A percentile compares a stretch with the other conserved stretches of the same genome.
These are phyloP conservation scores for Gossypium thurberi DNA, from an alignment of 345 rosid species.

Conservation along the genomic window DNA sequence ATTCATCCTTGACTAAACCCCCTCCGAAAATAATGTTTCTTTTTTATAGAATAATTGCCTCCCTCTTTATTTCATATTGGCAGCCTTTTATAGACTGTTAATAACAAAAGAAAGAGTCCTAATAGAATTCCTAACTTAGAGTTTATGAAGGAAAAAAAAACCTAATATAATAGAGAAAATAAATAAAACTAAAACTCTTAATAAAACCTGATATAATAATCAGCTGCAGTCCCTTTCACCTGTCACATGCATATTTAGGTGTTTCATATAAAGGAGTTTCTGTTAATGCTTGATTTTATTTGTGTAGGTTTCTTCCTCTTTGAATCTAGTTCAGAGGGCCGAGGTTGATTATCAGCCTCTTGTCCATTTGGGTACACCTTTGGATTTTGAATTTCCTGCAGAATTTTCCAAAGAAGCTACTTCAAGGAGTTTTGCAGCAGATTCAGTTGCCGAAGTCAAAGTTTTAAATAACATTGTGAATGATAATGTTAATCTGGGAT, in stretches of 20 bases:
- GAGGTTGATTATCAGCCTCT: conserved; percentile 20
- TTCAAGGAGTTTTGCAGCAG: conserved; percentile 15
- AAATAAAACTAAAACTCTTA: too few relatives aligned
- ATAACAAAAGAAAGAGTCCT: too few relatives aligned
- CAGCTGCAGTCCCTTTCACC: not conserved
- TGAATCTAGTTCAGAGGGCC: conserved; percentile 23
- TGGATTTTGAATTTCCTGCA: conserved; percentile 32
- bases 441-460: conserved; percentile 21
- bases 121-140: too few relatives aligned
- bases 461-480: conserved; percentile 15
- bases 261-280: not conserved
- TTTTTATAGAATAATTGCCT: too few relatives aligned
- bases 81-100: too few relatives aligned
- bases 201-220: too few relatives aligned
- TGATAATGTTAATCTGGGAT: conserved; percentile 23
- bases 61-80: too few relatives aligned
- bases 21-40: too few relatives aligned
- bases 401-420: conserved; percentile 25
- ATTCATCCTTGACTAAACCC: too few relatives aligned
- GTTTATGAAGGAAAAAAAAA: too few relatives aligned
- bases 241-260: not conserved
- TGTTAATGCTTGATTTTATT: not conserved
- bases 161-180: too few relatives aligned
- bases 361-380: conserved; percentile 15
- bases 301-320: conserved; percentile 13